Base-by-base conservation (phyloP, 345 rosid species). In the Euclidium syriacum region DNA sequence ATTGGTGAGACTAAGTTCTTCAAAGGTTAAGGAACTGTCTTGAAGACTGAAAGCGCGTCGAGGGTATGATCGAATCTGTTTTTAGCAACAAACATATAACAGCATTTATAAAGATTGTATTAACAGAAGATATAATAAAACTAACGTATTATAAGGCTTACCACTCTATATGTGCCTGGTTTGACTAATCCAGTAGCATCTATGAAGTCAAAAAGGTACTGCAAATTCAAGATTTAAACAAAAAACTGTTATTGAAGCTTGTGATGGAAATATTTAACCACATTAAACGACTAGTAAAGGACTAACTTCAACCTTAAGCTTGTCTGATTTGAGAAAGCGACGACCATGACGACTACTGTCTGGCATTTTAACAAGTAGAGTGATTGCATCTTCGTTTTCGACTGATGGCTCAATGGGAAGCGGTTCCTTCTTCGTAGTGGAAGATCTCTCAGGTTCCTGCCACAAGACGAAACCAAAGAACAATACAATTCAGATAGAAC, bases 21-120 rank as follows among this genome's bases (percentile, higher is more conserved):
- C 74, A 58, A 91, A 78, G 62, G 85, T 85, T 43, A 59, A 79
- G 43, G 78, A 58, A 72, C 82, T 62, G 36, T 77, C 90, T 29
- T 32, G 53, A 29, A 52, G 60, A 60, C 66, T 63, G 51, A 88
- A 88, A n/a, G 79, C 81, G 55, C 64, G 76, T 10, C 86, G 85
- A 24, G 98, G 98, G 55, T 78, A 91, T 60, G 95, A 73, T 74
- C 85, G 79, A 42, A 91, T 79, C 96, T 88, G 85, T 63, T 73
- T 63, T 73, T 75, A 79, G 25, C 52, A 61, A 57, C 3, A 29
- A n/a, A 55, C 62, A 72, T 17, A n/a, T 25, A 10, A 30, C 44
- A 54, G 9, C 25, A 34, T 8, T 34, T 26, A 52, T 19, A 27
- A 51, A 15, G 20, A 15, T 35, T 60, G 40, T 26, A 4, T 12